phyloP scores from a whole-genome alignment of 345 rosid species.

The Angophora floribunda region DNA sequence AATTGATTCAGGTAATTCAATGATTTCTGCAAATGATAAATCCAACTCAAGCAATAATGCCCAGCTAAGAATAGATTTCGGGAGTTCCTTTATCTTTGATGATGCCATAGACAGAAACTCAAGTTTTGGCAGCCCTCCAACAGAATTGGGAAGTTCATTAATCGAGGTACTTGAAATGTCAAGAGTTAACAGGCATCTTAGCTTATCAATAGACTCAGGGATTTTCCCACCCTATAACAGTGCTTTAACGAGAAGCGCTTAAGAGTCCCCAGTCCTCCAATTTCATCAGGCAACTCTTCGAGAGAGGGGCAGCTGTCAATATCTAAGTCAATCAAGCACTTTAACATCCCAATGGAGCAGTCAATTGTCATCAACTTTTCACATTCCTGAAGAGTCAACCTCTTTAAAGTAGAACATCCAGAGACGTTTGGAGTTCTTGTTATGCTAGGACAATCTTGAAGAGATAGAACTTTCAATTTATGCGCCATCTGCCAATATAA shows the following conservation, averaged over 20 bases:
- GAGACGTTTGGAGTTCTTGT: background rate
- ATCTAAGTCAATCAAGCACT: background rate
- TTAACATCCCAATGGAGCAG: background rate
- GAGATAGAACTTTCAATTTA: background rate
- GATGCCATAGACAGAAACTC: background rate
- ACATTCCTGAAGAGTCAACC: background rate
- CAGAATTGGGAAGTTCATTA: background rate
- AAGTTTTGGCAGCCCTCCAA: background rate
- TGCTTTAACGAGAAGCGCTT: background rate
- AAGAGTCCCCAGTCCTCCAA: background rate
- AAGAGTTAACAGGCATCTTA: background rate
- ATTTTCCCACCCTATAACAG: background rate
- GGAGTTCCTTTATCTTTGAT: background rate
- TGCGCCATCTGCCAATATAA: background rate
- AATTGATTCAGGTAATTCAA: background rate
- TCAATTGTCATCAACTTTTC: background rate
- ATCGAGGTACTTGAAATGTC: background rate
- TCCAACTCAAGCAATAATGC: background rate
- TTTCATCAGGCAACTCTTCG: background rate
- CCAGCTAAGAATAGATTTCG: background rate
- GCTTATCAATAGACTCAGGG: background rate
- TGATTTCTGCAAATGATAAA: background rate
- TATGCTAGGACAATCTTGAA: background rate
- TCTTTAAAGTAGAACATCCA: background rate
- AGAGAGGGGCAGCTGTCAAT: background rate